Evolutionary conservation across 345 rosid species (phyloP), one percentile per base, ranked within the genome.

Genomic region (Schrenkiella parvula): DNA sequence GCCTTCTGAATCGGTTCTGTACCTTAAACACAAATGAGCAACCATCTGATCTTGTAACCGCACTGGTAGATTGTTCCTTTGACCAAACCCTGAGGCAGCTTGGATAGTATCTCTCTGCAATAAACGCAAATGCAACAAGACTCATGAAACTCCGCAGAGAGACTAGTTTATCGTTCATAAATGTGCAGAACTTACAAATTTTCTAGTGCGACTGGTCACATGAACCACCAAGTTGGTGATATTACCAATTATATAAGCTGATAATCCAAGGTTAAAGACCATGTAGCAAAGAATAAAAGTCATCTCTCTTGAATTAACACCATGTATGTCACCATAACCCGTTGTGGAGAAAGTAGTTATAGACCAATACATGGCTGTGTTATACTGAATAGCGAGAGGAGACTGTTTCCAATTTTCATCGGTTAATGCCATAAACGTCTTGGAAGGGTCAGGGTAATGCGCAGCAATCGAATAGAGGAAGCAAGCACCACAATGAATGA

Each of bases 31-130:
- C 78, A 93, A 79, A 82, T 93, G 96, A 73, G 95, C 95, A 2
- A 93, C 84, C 93, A 93, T 93, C 73, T 93, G 98, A 64, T 93
- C 98, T 83, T 87, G 89, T 56, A 93, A 71, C 4, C 97, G 85
- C 47, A 78, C 75, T 2, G 97, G 98, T 9, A 93, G 55, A 37
- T 76, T 90, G 76, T 93, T 93, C 82, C 98, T 84, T 1, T 76
- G 84, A 8, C 88, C 91, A 73, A 93, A 93, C 73, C 89, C 86
- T 1, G 90, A 71, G 1, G 93, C 97, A 8, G 93, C 90, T 79
- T 86, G 87, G 48, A 93, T 86, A 0, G 90, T 87, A 59, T 90
- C 98, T 78, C 98, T 88, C 98, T 93, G 75, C 22, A 79, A 77
- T 25, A 56, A 56, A 68, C 17, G 15, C 29, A 61, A 56, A 56